A percentile compares a stretch with the other conserved stretches of the same genome.
Conservation (phyloP, 139 green algal species). For the Coccomyxa sp. region DNA sequence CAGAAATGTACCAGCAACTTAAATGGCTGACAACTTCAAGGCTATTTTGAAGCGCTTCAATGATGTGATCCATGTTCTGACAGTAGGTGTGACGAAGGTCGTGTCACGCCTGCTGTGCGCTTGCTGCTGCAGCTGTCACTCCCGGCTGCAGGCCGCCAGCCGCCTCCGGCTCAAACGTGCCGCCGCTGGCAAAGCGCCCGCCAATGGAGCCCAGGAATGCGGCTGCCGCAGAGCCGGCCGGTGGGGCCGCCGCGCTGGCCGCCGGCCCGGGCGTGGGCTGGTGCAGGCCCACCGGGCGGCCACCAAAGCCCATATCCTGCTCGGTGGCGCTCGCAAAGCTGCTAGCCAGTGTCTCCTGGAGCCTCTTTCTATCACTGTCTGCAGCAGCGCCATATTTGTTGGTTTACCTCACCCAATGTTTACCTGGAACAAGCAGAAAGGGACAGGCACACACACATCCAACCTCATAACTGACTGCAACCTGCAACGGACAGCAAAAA, state of each 20-base stretch:
- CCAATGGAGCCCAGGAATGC: background rate
- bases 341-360: constrained; percentile 45
- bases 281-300: no score
- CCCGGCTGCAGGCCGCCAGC: background rate
- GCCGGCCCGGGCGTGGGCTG: no score
- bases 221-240: no score
- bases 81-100: background rate
- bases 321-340: constrained; percentile 53
- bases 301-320: background rate
- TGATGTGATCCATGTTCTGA: background rate
- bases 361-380: constrained; percentile 42
- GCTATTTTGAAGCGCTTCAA: background rate
- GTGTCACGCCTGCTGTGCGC: no score
- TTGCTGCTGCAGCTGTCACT: no score
- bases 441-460: background rate
- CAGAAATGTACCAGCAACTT: no score
- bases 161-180: background rate
- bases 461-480: background rate
- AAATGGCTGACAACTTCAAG: background rate
- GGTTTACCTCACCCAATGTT: background rate
- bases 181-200: background rate
- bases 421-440: background rate
- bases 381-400: constrained; percentile 4
- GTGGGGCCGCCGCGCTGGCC: no score
- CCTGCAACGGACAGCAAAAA: no score